These are phyloP conservation scores for Saccharomyces kudriavzevii DNA, from an alignment of 805 yeast genomes.

Conservation along the genomic window DNA sequence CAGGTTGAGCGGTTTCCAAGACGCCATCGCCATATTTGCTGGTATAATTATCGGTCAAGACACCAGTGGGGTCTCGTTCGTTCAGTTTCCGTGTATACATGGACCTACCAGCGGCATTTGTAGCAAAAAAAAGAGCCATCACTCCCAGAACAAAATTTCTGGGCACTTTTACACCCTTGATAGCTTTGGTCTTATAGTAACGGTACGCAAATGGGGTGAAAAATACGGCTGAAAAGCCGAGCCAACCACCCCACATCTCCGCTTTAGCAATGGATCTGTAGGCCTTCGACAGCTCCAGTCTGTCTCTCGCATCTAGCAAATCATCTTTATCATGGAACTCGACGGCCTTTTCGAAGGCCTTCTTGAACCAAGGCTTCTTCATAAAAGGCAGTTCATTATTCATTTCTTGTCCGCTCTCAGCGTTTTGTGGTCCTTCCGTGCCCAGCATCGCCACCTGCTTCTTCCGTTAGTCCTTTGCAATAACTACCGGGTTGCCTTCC, in stretches of 20 bases:
- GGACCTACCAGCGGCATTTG: constrained; percentile 27
- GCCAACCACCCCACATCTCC: constrained; percentile 34
- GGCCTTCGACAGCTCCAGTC: constrained; percentile 35
- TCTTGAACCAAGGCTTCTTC: constrained; percentile 28
- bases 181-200: constrained; percentile 27
- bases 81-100: constrained; percentile 30
- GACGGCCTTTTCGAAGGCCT: constrained; percentile 37
- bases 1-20: background rate
- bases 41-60: constrained; percentile 15
- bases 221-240: constrained; percentile 36
- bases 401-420: background rate
- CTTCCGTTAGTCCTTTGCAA: background rate
- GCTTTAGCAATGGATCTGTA: constrained; percentile 32
- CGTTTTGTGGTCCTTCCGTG: background rate
- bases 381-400: background rate
- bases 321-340: constrained; percentile 45
- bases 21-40: constrained; percentile 12
- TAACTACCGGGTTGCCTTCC: no score
- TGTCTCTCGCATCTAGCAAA: constrained; percentile 33
- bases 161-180: constrained; percentile 35
- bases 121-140: constrained; percentile 31
- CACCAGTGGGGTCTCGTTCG: constrained; percentile 16
- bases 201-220: constrained; percentile 36
- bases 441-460: background rate
- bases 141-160: constrained; percentile 37